phyloP scores from a whole-genome alignment of 2,329 filamentous ascomycete species.

The Sordariomycetes sp. region DNA sequence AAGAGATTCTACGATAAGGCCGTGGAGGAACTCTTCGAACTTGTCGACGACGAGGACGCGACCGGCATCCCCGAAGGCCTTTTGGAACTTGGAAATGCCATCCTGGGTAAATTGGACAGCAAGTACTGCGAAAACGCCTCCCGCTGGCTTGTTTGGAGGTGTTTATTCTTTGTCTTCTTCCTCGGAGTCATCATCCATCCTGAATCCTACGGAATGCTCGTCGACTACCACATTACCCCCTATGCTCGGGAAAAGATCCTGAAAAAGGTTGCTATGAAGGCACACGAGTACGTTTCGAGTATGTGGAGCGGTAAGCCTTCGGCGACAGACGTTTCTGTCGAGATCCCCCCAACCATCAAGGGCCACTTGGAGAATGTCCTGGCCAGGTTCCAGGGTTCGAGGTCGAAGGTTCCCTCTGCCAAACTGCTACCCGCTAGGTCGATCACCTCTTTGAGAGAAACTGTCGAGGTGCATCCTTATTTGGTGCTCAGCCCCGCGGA shows the following conservation, averaged over 20 bases:
- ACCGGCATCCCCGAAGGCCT: constrained; percentile 82
- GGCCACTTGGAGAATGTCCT: constrained; percentile 65
- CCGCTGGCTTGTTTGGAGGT: constrained; percentile 79
- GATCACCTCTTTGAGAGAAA: constrained; percentile 64
- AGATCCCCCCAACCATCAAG: constrained; percentile 52
- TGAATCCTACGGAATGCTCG: constrained; percentile 70
- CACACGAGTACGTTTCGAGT: constrained; percentile 71
- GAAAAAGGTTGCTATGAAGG: constrained; percentile 70
- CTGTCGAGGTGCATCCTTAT: constrained; percentile 70
- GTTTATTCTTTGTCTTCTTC: constrained; percentile 85
- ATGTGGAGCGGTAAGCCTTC: constrained; percentile 62
- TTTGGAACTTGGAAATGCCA: constrained; percentile 75
- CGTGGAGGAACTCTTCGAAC: constrained; percentile 70
- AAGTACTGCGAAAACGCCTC: constrained; percentile 67
- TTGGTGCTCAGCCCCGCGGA: constrained; percentile 74
- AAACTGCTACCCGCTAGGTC: constrained; percentile 63
- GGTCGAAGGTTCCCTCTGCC: constrained; percentile 36
- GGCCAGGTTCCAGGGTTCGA: constrained; percentile 48
- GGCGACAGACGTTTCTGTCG: constrained; percentile 35
- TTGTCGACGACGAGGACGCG: constrained; percentile 75
- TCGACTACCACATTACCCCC: constrained; percentile 86
- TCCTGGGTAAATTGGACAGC: constrained; percentile 66
- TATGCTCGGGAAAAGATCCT: constrained; percentile 77
- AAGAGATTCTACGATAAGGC: constrained; percentile 85
- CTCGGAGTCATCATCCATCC: constrained; percentile 79